phyloP scores from a whole-genome alignment of 805 yeast species.

The Lipomyces lipofer region DNA sequence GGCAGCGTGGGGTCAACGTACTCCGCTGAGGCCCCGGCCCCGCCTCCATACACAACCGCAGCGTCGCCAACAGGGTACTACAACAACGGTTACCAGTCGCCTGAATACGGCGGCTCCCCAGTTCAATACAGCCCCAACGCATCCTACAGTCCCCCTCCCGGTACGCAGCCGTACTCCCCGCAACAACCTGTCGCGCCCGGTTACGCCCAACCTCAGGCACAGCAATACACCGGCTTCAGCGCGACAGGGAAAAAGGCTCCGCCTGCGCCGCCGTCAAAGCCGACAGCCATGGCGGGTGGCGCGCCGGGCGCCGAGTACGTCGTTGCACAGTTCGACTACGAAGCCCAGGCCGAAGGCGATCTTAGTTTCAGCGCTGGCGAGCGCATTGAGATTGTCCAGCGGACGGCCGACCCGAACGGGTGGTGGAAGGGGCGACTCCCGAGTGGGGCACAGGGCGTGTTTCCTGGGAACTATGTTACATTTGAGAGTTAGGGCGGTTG shows the following conservation, averaged over 20 bases:
- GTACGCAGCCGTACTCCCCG: constrained; percentile 6
- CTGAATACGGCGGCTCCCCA: neutral
- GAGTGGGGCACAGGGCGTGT: constrained; percentile 87
- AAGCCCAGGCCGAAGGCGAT: constrained; percentile 93
- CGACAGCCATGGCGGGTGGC: constrained; percentile 34
- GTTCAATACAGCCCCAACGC: neutral
- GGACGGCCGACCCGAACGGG: constrained; percentile 81
- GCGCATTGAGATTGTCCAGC: constrained; percentile 75
- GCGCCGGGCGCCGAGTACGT: constrained; percentile 51
- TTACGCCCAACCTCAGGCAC: constrained; percentile 14
- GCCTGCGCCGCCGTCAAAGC: constrained; percentile 38
- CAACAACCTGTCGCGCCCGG: constrained; percentile 19
- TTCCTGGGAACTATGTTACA: constrained; percentile 96
- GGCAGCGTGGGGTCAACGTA: neutral
- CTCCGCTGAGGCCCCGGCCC: constrained; percentile 29
- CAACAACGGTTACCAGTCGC: neutral
- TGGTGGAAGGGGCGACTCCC: constrained; percentile 96
- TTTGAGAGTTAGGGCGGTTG: constrained; percentile 37
- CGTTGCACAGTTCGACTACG: constrained; percentile 87
- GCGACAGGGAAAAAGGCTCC: constrained; percentile 26
- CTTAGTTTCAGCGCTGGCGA: constrained; percentile 86
- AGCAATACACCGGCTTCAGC: constrained; percentile 14
- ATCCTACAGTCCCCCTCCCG: constrained; percentile 3
- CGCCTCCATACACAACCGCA: constrained; percentile 38
- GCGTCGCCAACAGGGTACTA: constrained; percentile 5